Conservation (phyloP, 805 yeast genomes). For the Lachancea thermotolerans region DNA sequence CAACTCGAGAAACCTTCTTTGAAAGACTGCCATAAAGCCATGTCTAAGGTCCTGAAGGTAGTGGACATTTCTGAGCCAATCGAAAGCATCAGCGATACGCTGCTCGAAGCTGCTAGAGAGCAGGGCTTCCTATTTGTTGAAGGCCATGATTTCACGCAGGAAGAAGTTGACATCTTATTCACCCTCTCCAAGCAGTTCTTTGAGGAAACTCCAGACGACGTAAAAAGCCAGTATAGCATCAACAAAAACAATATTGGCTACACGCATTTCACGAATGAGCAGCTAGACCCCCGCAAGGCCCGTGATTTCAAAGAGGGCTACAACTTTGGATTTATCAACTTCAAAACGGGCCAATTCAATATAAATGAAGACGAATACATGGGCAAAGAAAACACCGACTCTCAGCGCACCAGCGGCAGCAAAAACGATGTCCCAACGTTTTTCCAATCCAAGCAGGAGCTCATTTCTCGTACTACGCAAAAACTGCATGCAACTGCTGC, state of each 20-base stretch:
- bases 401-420: slow-evolving; percentile 11
- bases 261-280: slow-evolving; percentile 49
- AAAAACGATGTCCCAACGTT: slow-evolving; percentile 44
- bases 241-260: slow-evolving; percentile 54
- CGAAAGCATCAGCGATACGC: slow-evolving; percentile 40
- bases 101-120: slow-evolving; percentile 52
- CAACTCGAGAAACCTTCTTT: too few relatives aligned
- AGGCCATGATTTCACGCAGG: slow-evolving; percentile 55
- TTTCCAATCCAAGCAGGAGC: slow-evolving; percentile 39
- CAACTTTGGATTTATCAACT: slow-evolving; percentile 54
- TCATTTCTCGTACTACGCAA: slow-evolving; percentile 35
- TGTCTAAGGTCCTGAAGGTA: slow-evolving; percentile 34
- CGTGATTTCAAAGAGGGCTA: slow-evolving; percentile 67
- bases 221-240: slow-evolving; percentile 46
- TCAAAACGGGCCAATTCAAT: slow-evolving; percentile 40
- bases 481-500: slow-evolving; percentile 47
- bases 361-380: slow-evolving; percentile 10
- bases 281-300: slow-evolving; percentile 27
- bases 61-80: slow-evolving; percentile 48
- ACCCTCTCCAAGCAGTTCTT: slow-evolving; percentile 46
- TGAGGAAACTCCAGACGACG: slow-evolving; percentile 39
- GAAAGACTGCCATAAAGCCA: neutral
- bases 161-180: slow-evolving; percentile 48
- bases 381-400: neutral
- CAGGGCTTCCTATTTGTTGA: slow-evolving; percentile 63